Base-by-base conservation (phyloP, 805 yeast genomes). In the Yarrowia sp. region DNA sequence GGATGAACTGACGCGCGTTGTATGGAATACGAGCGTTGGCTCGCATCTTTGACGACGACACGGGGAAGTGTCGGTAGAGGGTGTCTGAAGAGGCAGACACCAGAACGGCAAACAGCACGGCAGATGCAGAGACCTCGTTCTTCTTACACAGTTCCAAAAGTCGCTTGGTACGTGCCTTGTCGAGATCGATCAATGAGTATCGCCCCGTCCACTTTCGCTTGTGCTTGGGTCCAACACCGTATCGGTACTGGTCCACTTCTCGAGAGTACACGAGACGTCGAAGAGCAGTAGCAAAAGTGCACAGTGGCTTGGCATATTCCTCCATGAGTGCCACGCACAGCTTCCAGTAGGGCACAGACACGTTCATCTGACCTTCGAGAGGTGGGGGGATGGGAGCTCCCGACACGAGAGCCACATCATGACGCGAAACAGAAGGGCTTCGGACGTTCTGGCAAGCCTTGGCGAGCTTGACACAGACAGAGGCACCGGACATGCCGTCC, bases 1-100 rank as follows among this genome's bases (percentile, higher is more conserved):
- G 86, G 75, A 92, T 93, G 75, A 87, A 92, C 58, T 86, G 83
- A 66, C 90, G 84, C 4, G 98, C 97, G 73, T 92, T 92, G 92
- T 96, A 90, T 0, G 90, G 83, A 63, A 92, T 88, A 74, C 89
- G 96, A 0, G 88, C 90, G 33, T 36, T 36, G 18, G 43, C 58
- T 5, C 58, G 58, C 58, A 51, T 51, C 28, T 51, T 51, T 8
- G 43, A 18, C 33, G 58, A 51, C 18, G 58, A 51, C 17, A 51
- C 58, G 43, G 58, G 58, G 35, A 36, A 51, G 58, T 51, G 58
- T 22, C 43, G 36, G 58, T 51, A 51, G 43, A 51, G 58, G 6
- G 58, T 51, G 8, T 51, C 58, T 2, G 58, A 51, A 3, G 58
- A 51, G 22, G 43, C 58, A 1, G 58, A 51, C 43, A 51, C 58